A percentile compares a stretch with the other conserved stretches of the same genome.
Evolutionary conservation across 1,284 basidiomycete genomes (phyloP).

Genomic region (Microbotryomycetes sp.): DNA sequence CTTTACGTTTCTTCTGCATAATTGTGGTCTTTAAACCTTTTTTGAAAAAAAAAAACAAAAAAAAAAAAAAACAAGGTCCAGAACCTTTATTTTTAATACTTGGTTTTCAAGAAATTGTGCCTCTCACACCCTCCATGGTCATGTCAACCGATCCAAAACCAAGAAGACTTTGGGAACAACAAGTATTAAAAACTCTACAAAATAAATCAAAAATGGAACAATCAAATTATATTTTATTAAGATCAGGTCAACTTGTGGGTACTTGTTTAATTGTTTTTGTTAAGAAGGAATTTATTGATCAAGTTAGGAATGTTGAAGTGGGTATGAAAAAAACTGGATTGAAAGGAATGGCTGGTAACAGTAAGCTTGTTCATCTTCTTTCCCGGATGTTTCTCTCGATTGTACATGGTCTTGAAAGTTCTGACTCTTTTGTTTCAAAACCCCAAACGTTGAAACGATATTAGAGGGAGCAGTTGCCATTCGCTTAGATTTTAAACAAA

Average conservation of each 20-base stretch:
- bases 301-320: slow-evolving; percentile 85
- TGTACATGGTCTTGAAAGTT: too few relatives aligned
- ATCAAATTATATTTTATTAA: slow-evolving; percentile 71
- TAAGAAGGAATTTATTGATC: slow-evolving; percentile 63
- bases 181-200: slow-evolving; percentile 71
- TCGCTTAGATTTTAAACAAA: slow-evolving; percentile 81
- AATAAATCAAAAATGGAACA: slow-evolving; percentile 56
- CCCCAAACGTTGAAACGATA: too few relatives aligned
- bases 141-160: slow-evolving; percentile 87
- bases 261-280: slow-evolving; percentile 84
- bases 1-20: too few relatives aligned
- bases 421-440: too few relatives aligned
- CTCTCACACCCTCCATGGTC: slow-evolving; percentile 92
- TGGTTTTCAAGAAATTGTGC: slow-evolving; percentile 97
- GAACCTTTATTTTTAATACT: slow-evolving; percentile 87
- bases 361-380: slow-evolving; percentile 1
- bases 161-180: slow-evolving; percentile 80
- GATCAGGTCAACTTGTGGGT: slow-evolving; percentile 91
- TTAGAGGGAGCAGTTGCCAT: slow-evolving; percentile 69
- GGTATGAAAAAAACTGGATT: slow-evolving; percentile 93
- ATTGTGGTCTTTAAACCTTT: too few relatives aligned
- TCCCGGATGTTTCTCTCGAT: background rate
- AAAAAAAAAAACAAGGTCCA: too few relatives aligned
- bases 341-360: slow-evolving; percentile 95
- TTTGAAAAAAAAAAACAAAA: too few relatives aligned